Evolutionary conservation across 164 flowering plant species (phyloP).

Genomic region (Liriodendron chinense): DNA sequence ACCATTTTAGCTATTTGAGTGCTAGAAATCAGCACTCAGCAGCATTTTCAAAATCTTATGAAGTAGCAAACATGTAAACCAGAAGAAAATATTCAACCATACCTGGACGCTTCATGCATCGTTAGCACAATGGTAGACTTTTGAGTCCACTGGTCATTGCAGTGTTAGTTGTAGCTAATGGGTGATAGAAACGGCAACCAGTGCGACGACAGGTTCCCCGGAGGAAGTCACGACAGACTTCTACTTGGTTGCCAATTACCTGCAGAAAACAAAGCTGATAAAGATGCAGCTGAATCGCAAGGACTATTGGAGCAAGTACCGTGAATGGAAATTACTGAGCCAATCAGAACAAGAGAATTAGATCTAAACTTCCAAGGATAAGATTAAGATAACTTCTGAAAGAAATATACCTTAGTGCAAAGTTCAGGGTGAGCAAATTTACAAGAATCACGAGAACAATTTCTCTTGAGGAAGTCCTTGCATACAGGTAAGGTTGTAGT

Average conservation of each 20-base stretch:
- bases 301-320: not conserved
- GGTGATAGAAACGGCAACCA: conserved; percentile 3
- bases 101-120: not conserved
- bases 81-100: not conserved
- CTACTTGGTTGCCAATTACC: not conserved
- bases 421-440: not conserved
- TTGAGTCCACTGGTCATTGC: not conserved
- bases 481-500: not conserved
- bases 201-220: not conserved
- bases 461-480: not conserved
- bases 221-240: conserved; percentile 1
- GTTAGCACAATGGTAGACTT: not conserved
- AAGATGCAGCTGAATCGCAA: not conserved
- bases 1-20: not conserved
- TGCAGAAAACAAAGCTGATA: not conserved
- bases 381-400: not conserved
- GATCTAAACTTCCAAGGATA: not conserved
- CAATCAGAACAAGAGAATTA: not conserved
- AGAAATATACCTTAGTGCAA: not conserved
- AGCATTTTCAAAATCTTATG: not conserved
- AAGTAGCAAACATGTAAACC: not conserved
- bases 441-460: not conserved
- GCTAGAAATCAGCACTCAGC: not conserved
- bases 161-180: not conserved
- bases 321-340: not conserved